Percentiles rank a stretch among this genome's conserved stretches.
Conservation (phyloP, 345 rosid species). For the Arabidopsis suecica region DNA sequence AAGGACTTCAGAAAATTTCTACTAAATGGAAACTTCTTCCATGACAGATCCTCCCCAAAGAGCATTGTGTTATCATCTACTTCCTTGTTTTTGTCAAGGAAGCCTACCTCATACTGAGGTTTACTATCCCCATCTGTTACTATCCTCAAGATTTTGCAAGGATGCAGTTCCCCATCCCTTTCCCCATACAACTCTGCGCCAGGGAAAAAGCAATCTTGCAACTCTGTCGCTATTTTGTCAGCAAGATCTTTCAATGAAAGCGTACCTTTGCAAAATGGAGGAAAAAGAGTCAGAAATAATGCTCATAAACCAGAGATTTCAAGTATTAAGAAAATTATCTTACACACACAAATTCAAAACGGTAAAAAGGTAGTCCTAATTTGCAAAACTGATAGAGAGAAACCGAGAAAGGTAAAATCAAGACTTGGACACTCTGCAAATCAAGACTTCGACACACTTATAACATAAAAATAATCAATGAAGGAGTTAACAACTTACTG, state of each 20-base stretch:
- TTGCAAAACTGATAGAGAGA: slow-evolving; percentile 16
- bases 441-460: not conserved
- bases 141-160: slow-evolving; percentile 70
- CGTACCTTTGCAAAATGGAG: slow-evolving; percentile 62
- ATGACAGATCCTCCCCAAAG: slow-evolving; percentile 61
- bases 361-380: slow-evolving; percentile 4
- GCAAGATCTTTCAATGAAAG: slow-evolving; percentile 90
- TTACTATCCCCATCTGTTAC: slow-evolving; percentile 49
- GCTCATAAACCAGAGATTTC: slow-evolving; percentile 4
- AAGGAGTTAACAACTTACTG: slow-evolving; percentile 58
- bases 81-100: slow-evolving; percentile 70
- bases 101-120: slow-evolving; percentile 65
- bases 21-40: slow-evolving; percentile 79
- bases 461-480: slow-evolving; percentile 25
- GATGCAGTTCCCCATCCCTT: slow-evolving; percentile 56
- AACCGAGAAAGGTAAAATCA: not conserved
- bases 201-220: slow-evolving; percentile 59
- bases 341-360: slow-evolving; percentile 2
- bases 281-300: slow-evolving; percentile 16
- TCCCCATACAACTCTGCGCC: slow-evolving; percentile 76
- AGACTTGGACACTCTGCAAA: too few relatives aligned
- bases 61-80: slow-evolving; percentile 55
- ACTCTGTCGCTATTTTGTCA: slow-evolving; percentile 61
- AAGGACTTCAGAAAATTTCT: slow-evolving; percentile 83
- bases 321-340: slow-evolving; percentile 1